Conservation (phyloP, 441 rosid species). For the Erysimum cheiri region DNA sequence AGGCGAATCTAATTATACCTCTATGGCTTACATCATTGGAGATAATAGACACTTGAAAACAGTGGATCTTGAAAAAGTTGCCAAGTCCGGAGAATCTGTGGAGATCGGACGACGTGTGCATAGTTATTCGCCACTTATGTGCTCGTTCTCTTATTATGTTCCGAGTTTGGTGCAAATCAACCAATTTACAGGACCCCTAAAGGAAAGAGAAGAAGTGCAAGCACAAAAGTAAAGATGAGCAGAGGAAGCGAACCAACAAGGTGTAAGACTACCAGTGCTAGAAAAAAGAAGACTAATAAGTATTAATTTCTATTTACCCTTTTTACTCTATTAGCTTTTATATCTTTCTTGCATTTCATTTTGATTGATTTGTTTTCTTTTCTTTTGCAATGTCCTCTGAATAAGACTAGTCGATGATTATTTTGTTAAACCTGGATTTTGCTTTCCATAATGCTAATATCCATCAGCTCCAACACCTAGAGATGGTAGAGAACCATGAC, state of each 20-base stretch:
- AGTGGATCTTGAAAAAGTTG: neutral
- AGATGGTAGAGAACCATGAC: slow-evolving; percentile 44
- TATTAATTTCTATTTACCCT: no score
- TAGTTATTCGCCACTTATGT: neutral
- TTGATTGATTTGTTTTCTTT: no score
- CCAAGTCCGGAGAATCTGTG: neutral
- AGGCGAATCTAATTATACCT: neutral
- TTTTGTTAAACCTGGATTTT: neutral
- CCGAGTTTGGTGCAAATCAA: slow-evolving; percentile 1
- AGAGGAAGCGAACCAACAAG: slow-evolving; percentile 1
- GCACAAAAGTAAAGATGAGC: neutral
- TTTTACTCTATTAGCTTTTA: no score
- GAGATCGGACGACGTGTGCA: neutral
- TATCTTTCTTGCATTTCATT: no score
- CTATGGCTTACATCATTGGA: neutral
- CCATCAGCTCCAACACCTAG: no score
- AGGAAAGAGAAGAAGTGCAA: neutral
- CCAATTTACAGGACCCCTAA: neutral
- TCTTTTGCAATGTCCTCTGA: neutral
- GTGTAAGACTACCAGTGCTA: neutral
- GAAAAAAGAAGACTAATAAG: no score
- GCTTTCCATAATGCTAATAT: slow-evolving; percentile 32
- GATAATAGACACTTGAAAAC: neutral
- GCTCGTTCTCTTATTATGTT: neutral
- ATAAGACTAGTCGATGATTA: neutral